Conservation (phyloP, 176 grass and related monocot genomes). For the Bonia amplexicaulis region DNA sequence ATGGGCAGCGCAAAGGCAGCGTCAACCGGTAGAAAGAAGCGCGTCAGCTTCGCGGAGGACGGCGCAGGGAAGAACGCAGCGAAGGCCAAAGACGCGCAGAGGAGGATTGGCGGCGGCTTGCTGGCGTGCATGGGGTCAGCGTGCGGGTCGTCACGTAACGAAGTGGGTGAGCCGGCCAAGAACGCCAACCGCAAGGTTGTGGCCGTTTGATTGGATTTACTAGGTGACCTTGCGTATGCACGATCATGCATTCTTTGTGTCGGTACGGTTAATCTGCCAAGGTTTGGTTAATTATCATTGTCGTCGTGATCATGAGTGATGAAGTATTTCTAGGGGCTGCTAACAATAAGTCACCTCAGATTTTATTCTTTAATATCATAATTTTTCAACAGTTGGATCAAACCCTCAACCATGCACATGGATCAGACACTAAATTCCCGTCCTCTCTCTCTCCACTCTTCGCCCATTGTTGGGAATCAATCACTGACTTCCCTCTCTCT, state of each 20-base stretch:
- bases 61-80: not conserved
- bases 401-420: no score
- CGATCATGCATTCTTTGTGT: not conserved
- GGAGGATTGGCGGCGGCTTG: conserved; percentile 39
- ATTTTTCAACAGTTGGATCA: not conserved
- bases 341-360: not conserved
- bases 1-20: not conserved
- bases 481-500: no score
- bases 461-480: no score
- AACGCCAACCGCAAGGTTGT: conserved; percentile 12
- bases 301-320: not conserved
- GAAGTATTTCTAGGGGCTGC: not conserved
- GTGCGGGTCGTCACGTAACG: conserved; percentile 3
- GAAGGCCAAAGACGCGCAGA: not conserved
- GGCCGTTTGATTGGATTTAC: conserved; percentile 7
- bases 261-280: not conserved
- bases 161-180: conserved; percentile 23
- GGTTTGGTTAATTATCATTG: not conserved
- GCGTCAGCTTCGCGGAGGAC: conserved; percentile 26
- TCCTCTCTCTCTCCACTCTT: no score
- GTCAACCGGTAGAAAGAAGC: conserved; percentile 18
- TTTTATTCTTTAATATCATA: not conserved
- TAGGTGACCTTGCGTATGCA: not conserved
- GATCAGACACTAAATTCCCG: no score
- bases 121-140: conserved; percentile 37